Conservation (phyloP, 176 grass and related monocot genomes). For the Saccharum spontaneum region DNA sequence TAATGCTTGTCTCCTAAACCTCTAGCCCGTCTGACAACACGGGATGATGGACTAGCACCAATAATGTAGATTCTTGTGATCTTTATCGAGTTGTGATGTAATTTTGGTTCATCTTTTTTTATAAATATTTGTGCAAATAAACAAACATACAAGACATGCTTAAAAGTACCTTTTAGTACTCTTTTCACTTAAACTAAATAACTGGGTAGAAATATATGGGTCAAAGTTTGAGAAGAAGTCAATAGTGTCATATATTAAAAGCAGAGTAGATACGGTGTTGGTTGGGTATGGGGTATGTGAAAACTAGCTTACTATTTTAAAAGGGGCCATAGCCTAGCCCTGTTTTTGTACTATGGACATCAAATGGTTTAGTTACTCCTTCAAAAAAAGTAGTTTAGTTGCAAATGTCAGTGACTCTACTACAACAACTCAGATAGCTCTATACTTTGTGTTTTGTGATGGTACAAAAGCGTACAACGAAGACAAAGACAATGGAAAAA, state of each 20-base stretch:
- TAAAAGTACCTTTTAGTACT: no score
- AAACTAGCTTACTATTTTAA: background rate
- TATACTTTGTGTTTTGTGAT: background rate
- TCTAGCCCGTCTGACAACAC: no score
- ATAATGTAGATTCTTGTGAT: no score
- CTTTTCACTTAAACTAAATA: no score
- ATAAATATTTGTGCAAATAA: no score
- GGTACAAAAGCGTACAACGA: background rate
- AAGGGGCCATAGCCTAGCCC: background rate
- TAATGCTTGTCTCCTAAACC: no score
- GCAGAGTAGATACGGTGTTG: background rate
- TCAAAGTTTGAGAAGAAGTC: background rate
- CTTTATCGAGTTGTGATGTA: no score
- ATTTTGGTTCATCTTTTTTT: no score
- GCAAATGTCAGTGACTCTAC: background rate
- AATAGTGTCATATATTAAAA: background rate
- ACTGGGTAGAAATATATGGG: no score
- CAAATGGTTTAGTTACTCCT: background rate
- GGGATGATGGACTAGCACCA: no score
- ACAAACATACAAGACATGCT: no score
- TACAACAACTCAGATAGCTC: background rate
- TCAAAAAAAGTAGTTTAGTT: background rate
- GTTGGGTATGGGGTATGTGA: background rate
- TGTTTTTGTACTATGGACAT: background rate
- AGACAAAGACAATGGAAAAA: background rate